phyloP scores from a whole-genome alignment of 2,329 filamentous ascomycete species.

The Thelonectria olida region DNA sequence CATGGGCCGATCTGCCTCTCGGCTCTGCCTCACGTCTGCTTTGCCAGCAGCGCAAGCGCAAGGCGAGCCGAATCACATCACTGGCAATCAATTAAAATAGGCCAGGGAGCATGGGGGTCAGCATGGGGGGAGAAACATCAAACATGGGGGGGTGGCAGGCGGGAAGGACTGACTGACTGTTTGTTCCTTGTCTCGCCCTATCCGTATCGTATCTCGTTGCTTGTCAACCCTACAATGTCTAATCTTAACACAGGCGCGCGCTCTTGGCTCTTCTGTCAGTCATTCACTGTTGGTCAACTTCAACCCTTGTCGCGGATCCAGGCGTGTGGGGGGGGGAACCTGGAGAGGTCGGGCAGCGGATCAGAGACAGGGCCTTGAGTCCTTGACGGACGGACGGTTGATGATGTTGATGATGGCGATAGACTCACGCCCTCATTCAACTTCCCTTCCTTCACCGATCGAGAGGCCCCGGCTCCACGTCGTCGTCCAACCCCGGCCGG shows the following conservation, averaged over 20 bases:
- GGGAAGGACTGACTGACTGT: constrained; percentile 3
- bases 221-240: constrained; percentile 4
- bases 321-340: constrained; percentile 30
- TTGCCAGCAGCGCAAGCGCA: neutral
- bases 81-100: neutral
- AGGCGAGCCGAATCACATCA: neutral
- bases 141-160: constrained; percentile 5
- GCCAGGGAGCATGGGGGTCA: neutral
- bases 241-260: neutral
- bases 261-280: constrained; percentile 21
- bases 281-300: no score
- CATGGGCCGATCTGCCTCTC: constrained; percentile 22
- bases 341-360: constrained; percentile 14
- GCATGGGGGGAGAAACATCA: constrained; percentile 23
- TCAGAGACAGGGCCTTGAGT: constrained; percentile 14
- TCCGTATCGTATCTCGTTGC: neutral
- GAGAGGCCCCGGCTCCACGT: constrained; percentile 27
- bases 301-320: constrained; percentile 24
- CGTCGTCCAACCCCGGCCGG: constrained; percentile 6
- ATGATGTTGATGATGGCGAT: constrained; percentile 13
- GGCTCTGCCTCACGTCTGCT: neutral
- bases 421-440: constrained; percentile 27
- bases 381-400: neutral
- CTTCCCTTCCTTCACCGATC: constrained; percentile 26
- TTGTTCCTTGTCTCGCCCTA: constrained; percentile 20